phyloP scores from a whole-genome alignment of 805 yeast genomes.

The Teunomyces pallodes region DNA sequence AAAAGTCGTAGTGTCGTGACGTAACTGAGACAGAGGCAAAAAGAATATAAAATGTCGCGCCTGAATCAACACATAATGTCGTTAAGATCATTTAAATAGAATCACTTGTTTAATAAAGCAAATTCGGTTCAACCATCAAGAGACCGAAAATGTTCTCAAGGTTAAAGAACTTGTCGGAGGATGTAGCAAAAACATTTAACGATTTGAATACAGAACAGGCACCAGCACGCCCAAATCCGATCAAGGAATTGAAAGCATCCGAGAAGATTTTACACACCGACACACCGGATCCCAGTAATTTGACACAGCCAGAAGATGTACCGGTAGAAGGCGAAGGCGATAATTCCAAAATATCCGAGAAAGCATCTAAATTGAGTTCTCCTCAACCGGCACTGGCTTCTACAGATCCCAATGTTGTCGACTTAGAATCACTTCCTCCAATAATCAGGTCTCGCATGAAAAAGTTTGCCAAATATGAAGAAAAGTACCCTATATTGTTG shows the following conservation, averaged over 20 bases:
- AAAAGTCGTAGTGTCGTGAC: slow-evolving; percentile 3
- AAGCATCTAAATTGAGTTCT: not conserved
- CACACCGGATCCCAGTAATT: slow-evolving; percentile 48
- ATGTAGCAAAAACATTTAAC: slow-evolving; percentile 43
- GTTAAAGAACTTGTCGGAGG: slow-evolving; percentile 42
- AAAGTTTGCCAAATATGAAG: slow-evolving; percentile 84
- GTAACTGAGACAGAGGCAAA: not conserved
- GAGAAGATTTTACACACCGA: slow-evolving; percentile 32
- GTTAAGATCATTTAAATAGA: not conserved
- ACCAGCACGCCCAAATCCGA: slow-evolving; percentile 12
- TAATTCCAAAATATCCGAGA: slow-evolving; percentile 2
- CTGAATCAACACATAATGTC: not conserved
- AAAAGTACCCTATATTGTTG: slow-evolving; percentile 79
- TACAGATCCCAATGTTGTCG: slow-evolving; percentile 12
- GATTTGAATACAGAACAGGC: slow-evolving; percentile 31
- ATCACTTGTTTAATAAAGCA: not conserved
- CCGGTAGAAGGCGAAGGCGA: slow-evolving; percentile 12
- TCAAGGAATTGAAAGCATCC: slow-evolving; percentile 32
- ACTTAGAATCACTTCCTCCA: slow-evolving; percentile 47
- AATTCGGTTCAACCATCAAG: not conserved
- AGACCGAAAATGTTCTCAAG: slow-evolving; percentile 35
- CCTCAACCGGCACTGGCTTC: slow-evolving; percentile 1
- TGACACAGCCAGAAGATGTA: slow-evolving; percentile 49
- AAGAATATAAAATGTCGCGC: not conserved
- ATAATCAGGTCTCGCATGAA: slow-evolving; percentile 60